A percentile compares a stretch with the other conserved stretches of the same genome.
Evolutionary conservation across 805 yeast genomes (phyloP).

Genomic region (Millerago galiae): DNA sequence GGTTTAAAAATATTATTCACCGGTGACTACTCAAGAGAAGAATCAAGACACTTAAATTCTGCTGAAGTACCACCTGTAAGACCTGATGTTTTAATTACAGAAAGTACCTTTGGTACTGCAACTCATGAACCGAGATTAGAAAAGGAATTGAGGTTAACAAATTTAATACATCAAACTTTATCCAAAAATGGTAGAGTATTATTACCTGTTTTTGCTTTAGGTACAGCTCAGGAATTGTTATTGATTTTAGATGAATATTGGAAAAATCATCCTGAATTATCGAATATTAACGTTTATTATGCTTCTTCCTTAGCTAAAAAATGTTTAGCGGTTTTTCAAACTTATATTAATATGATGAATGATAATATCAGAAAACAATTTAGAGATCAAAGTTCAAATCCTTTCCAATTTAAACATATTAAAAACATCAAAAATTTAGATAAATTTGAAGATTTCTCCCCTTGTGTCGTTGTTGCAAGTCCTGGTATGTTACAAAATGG

Average conservation of each 20-base stretch:
- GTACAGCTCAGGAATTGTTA: conserved; percentile 92
- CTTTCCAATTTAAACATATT: conserved; percentile 83
- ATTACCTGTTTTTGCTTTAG: conserved; percentile 92
- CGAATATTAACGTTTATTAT: conserved; percentile 76
- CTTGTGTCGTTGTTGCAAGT: conserved; percentile 92
- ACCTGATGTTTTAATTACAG: conserved; percentile 89
- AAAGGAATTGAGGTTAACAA: conserved; percentile 76
- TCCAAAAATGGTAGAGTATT: conserved; percentile 86
- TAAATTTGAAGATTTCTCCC: conserved; percentile 85
- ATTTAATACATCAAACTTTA: conserved; percentile 76
- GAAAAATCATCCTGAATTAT: conserved; percentile 76
- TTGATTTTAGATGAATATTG: conserved; percentile 93
- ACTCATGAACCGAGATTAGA: conserved; percentile 88
- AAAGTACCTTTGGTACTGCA: conserved; percentile 96
- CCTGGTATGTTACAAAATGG: conserved; percentile 99
- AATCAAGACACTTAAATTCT: conserved; percentile 87
- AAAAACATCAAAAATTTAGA: conserved; percentile 76
- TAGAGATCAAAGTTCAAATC: conserved; percentile 76
- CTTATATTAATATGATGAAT: conserved; percentile 96
- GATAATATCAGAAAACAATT: conserved; percentile 74
- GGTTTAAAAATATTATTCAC: conserved; percentile 86
- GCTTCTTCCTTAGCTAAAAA: conserved; percentile 92
- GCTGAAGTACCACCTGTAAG: conserved; percentile 88
- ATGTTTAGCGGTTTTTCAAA: conserved; percentile 96
- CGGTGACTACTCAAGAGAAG: conserved; percentile 95